phyloP scores from a whole-genome alignment of 2,329 filamentous ascomycete genomes.

The Cyphellophora europaea region DNA sequence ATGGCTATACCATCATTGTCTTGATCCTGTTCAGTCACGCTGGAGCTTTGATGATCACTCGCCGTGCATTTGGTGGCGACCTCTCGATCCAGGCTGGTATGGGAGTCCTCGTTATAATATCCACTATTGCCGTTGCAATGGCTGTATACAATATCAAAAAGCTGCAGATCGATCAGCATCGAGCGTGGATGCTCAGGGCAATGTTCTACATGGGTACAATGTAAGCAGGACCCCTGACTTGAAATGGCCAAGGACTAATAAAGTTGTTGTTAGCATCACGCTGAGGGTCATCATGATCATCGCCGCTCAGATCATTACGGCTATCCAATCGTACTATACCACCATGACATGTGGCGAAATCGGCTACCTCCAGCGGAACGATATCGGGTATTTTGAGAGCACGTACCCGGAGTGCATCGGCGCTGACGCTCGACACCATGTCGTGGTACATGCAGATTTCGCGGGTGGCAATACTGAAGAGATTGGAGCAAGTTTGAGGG shows the following conservation, averaged over 20 bases:
- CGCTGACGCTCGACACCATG: constrained; percentile 3
- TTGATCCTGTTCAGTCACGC: constrained; percentile 37
- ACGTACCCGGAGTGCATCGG: constrained; percentile 2
- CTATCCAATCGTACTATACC: constrained; percentile 25
- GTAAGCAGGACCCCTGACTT: background rate
- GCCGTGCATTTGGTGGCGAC: constrained; percentile 45
- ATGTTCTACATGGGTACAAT: constrained; percentile 30
- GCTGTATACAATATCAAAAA: constrained; percentile 48
- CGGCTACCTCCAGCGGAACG: constrained; percentile 2
- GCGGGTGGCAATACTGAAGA: constrained; percentile 1
- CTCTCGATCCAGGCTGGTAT: constrained; percentile 39
- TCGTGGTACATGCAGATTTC: constrained; percentile 6
- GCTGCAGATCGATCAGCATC: constrained; percentile 52
- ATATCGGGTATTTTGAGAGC: constrained; percentile 1
- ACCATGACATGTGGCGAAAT: constrained; percentile 33
- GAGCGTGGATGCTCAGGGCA: constrained; percentile 50
- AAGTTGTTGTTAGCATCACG: constrained; percentile 21
- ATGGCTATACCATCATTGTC: constrained; percentile 45
- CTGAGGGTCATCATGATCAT: constrained; percentile 30
- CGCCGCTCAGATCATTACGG: constrained; percentile 30
- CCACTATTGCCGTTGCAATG: constrained; percentile 32
- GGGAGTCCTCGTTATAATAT: constrained; percentile 35
- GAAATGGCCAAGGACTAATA: constrained; percentile 9
- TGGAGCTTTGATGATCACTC: constrained; percentile 44
- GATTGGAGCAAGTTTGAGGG: constrained; percentile 4